Evolutionary conservation across 805 yeast species (phyloP), one percentile per base, ranked within the genome.

Genomic region (Pichia phayaonensis): DNA sequence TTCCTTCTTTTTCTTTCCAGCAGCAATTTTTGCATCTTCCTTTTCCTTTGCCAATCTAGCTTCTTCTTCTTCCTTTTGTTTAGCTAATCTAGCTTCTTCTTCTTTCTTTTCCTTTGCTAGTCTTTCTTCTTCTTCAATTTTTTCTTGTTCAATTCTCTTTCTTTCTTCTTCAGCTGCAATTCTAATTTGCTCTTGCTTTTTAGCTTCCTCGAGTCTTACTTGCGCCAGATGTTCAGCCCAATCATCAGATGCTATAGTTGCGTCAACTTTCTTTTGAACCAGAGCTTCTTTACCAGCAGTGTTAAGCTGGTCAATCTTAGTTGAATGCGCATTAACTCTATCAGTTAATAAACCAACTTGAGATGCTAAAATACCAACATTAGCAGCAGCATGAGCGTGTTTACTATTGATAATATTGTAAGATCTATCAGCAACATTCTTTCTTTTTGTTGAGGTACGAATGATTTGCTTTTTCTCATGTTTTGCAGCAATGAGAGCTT

Each of bases 191-290:
- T 74, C 78, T 54, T 75, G 79, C 49, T 72, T 77, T 48, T 65
- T 62, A 21, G 76, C 78, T 48, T 72, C 72, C 46, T 70, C 69
- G 45, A 66, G 61, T 48, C 77, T 75, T 48, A 75, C 61, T n/a
- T 62, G 69, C 44, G 69, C 67, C 62, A 70, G 69, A 54, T 78
- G 80, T 6, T 58, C 58, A 53, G 72, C 70, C 83, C 83, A 79
- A 21, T 62, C 62, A 26, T 56, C 49, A 47, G 60, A 65, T 44
- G 75, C 64, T 42, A 71, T 60, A 55, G 71, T 65, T 20, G 82
- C 81, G 10, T 66, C 70, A 21, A 55, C 57, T 50, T 74, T 69
- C 56, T 76, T 69, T 1, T 53, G 46, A 3, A 59, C 56, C 50
- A 77, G 66, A 26, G 54, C 59, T 38, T 67, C 70, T 56, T 71